Base-by-base conservation (phyloP, 331 rosid species). In the Malus hybrid region DNA sequence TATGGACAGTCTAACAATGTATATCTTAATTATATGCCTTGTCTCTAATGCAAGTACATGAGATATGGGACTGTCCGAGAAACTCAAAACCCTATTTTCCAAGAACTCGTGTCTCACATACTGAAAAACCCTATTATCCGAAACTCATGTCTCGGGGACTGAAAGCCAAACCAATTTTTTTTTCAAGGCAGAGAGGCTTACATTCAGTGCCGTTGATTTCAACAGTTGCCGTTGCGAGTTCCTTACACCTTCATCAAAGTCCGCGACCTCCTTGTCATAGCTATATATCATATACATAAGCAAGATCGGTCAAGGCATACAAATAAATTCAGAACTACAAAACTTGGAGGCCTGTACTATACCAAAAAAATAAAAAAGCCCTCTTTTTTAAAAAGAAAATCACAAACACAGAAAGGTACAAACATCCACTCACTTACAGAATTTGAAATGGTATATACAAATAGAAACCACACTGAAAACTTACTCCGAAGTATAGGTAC, bases 231-330 rank as follows among this genome's bases (percentile, higher is more conserved):
- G 86, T 80, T 88, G 89, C 66, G 89, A 86, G 67, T 84, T 82
- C 83, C 89, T 87, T 67, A 88, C 96, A 77, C 86, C 72, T 82
- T 89, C 93, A 15, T 89, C 92, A 78, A 86, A 92, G 88, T 86
- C 89, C 18, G 73, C 44, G 14, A 90, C 78, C 86, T 92, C 96
- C 76, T 26, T 72, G 64, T 92, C 96, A 68, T 92, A 92, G 78
- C 96, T 92, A 56, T 46, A 7, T 32, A 32, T 32, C 33, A 5
- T 32, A 12, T 24, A 33, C 13, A 55, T 2, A 62, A n/a, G 58
- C 58, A 53, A 32, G 33, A 32, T 32, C 33, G 33, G 33, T 32
- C 33, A 5, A 32, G 6, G 33, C 33, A 5, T 32, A 32, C 33
- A 32, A 32, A 32, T 32, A 32, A 32, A 32, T 5, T 32, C 33